Conservation (phyloP, 805 yeast genomes). For the Ogataea ganodermae region DNA sequence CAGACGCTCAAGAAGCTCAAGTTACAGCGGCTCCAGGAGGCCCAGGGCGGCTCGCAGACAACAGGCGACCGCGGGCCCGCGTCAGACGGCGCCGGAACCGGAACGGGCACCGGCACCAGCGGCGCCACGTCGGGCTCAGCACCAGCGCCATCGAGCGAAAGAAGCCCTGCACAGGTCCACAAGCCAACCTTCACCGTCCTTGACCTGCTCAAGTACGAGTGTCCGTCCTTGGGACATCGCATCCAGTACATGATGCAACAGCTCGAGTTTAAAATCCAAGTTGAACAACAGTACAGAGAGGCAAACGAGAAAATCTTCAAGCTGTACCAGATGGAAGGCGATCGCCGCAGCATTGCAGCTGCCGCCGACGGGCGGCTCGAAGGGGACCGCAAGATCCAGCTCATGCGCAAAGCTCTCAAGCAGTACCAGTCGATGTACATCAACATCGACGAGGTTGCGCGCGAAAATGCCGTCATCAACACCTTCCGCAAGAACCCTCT, state of each 20-base stretch:
- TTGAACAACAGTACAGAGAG: constrained; percentile 88
- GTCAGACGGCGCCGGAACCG: background rate
- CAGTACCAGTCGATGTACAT: constrained; percentile 89
- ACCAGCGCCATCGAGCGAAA: constrained; percentile 12
- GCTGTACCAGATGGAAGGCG: constrained; percentile 89
- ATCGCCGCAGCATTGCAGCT: constrained; percentile 76
- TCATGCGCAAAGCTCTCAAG: constrained; percentile 79
- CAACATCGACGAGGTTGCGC: constrained; percentile 63
- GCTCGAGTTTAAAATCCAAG: constrained; percentile 88
- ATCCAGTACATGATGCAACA: constrained; percentile 96
- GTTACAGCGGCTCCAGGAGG: constrained; percentile 31
- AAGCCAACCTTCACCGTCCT: constrained; percentile 61
- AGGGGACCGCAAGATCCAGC: constrained; percentile 79
- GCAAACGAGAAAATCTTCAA: constrained; percentile 89
- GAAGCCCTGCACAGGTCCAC: constrained; percentile 20
- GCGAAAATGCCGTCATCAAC: constrained; percentile 64
- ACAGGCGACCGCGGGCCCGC: constrained; percentile 4
- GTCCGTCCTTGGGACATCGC: constrained; percentile 91
- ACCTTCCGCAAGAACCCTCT: constrained; percentile 81
- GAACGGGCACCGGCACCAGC: background rate
- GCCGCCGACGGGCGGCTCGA: constrained; percentile 88
- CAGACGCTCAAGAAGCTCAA: constrained; percentile 68
- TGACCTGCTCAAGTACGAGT: constrained; percentile 87
- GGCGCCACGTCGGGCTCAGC: background rate
- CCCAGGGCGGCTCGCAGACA: constrained; percentile 7